Percentiles rank a stretch among this genome's conserved stretches.
Conservation (phyloP, 2,329 filamentous ascomycete species). For the Penicillium sumatraense region DNA sequence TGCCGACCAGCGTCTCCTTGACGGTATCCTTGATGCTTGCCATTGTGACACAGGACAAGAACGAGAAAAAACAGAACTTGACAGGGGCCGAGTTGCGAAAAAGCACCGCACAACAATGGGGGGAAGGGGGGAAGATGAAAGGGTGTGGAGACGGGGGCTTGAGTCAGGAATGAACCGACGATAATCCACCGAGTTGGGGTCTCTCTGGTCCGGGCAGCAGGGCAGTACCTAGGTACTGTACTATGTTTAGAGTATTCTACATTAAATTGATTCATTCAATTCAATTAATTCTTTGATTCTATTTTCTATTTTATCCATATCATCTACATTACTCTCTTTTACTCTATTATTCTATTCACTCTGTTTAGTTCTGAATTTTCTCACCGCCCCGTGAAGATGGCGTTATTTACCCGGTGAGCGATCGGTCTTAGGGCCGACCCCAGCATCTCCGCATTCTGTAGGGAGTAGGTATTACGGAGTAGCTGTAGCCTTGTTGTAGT, state of each 20-base stretch:
- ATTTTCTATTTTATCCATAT: too few relatives aligned
- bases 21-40: slow-evolving; percentile 68
- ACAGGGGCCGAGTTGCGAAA: slow-evolving; percentile 11
- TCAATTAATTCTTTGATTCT: too few relatives aligned
- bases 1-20: slow-evolving; percentile 79
- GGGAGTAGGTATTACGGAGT: neutral
- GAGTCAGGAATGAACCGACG: slow-evolving; percentile 26
- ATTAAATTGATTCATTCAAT: too few relatives aligned
- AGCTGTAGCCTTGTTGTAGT: too few relatives aligned
- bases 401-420: slow-evolving; percentile 23
- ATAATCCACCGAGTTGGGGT: slow-evolving; percentile 6
- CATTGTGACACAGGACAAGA: slow-evolving; percentile 40
- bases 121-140: slow-evolving; percentile 16
- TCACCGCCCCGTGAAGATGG: neutral
- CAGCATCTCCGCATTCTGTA: slow-evolving; percentile 14
- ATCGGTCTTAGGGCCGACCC: slow-evolving; percentile 21
- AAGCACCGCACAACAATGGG: slow-evolving; percentile 19
- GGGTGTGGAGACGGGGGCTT: slow-evolving; percentile 26
- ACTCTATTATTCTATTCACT: neutral
- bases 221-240: neutral
- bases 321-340: neutral
- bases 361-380: neutral
- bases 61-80: neutral
- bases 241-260: too few relatives aligned
- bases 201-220: too few relatives aligned